Evolutionary conservation across 2,329 filamentous ascomycete genomes (phyloP).

Genomic region (Aspergillus hiratsukae): DNA sequence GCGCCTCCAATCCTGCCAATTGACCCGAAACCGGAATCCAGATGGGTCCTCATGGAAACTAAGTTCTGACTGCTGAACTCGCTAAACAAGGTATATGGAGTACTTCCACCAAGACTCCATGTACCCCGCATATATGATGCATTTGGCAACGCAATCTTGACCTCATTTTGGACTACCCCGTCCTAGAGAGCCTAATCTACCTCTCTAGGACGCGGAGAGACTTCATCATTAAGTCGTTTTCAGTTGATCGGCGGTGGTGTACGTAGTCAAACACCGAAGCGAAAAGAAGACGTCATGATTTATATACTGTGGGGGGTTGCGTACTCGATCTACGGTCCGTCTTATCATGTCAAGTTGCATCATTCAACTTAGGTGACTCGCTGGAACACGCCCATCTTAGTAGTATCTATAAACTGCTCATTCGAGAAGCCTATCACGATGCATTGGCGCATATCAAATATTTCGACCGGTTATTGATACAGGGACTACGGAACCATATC

Average conservation of each 20-base stretch:
- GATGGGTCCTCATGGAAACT: background rate
- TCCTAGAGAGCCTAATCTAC: background rate
- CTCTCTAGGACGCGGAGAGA: background rate
- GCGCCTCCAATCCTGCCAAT: background rate
- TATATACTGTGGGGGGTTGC: background rate
- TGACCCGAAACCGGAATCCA: background rate
- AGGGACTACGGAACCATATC: background rate
- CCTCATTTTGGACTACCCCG: background rate
- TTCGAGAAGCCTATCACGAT: background rate
- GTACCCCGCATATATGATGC: slow-evolving; percentile 2
- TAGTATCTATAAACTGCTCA: background rate
- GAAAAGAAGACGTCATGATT: background rate
- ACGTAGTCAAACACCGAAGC: background rate
- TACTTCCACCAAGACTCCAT: background rate
- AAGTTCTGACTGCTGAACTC: background rate
- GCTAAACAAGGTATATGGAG: background rate
- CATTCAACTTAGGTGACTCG: no score
- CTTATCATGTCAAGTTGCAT: background rate
- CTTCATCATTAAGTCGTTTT: background rate
- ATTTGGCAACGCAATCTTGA: slow-evolving; percentile 7
- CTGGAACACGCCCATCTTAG: no score
- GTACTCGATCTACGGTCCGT: background rate
- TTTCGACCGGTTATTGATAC: background rate
- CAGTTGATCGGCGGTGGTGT: background rate
- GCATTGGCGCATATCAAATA: background rate